Evolutionary conservation across 1,284 basidiomycete genomes (phyloP).

Genomic region (Taiwanofungus camphoratus): DNA sequence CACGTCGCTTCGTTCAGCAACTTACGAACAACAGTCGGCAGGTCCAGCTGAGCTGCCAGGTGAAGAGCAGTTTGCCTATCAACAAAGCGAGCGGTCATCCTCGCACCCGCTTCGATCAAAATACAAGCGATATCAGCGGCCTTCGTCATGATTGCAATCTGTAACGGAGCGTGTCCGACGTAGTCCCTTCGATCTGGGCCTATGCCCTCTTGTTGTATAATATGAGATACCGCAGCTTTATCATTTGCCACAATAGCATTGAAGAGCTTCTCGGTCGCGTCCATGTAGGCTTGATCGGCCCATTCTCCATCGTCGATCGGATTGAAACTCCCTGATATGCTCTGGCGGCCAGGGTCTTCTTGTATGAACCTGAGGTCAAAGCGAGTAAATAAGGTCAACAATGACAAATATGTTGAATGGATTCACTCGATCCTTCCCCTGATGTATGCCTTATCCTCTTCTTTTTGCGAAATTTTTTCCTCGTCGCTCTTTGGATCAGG

Average conservation of each 20-base stretch:
- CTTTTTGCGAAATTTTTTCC: conserved; percentile 41
- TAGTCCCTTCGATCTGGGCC: conserved; percentile 50
- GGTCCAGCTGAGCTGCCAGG: conserved; percentile 45
- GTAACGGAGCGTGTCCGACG: conserved; percentile 51
- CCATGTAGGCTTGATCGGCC: conserved; percentile 53
- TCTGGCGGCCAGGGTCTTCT: conserved; percentile 56
- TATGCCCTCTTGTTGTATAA: conserved; percentile 34
- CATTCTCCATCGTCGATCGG: conserved; percentile 64
- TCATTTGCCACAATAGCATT: conserved; percentile 43
- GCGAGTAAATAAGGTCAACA: neutral
- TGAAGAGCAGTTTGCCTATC: conserved; percentile 52
- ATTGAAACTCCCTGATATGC: conserved; percentile 55
- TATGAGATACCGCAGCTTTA: conserved; percentile 29
- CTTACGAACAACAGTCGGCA: conserved; percentile 38
- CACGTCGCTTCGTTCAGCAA: conserved; percentile 41
- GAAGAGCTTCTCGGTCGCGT: conserved; percentile 47
- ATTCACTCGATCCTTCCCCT: conserved; percentile 46
- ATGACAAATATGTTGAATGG: neutral
- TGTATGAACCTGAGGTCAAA: conserved; percentile 41
- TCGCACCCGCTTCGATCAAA: conserved; percentile 47
- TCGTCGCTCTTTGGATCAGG: conserved; percentile 46
- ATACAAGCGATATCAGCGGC: conserved; percentile 40
- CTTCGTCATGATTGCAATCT: conserved; percentile 44
- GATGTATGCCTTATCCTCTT: conserved; percentile 48
- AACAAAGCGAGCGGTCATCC: conserved; percentile 47